A percentile compares a stretch with the other conserved stretches of the same genome.
phyloP scores from a whole-genome alignment of 1,284 basidiomycete genomes.

The Heliocybe sulcata region DNA sequence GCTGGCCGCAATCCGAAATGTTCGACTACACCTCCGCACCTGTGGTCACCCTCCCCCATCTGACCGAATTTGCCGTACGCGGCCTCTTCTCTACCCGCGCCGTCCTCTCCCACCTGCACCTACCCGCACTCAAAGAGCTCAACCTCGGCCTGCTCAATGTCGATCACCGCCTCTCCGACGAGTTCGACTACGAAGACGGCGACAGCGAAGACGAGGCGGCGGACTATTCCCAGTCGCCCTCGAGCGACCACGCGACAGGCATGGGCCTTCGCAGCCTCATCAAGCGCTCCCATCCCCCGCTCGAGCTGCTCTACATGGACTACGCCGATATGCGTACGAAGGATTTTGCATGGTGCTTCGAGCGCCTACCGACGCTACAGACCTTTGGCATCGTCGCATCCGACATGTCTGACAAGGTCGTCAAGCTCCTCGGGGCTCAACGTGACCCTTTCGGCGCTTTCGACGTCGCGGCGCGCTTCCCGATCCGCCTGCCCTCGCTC shows the following conservation, averaged over 20 bases:
- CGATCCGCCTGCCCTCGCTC: conserved; percentile 46
- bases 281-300: conserved; percentile 46
- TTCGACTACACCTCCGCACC: conserved; percentile 20
- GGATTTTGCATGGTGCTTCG: conserved; percentile 64
- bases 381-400: conserved; percentile 68
- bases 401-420: conserved; percentile 69
- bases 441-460: conserved; percentile 8
- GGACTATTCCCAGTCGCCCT: conserved; percentile 69
- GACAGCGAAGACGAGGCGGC: conserved; percentile 65
- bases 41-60: conserved; percentile 41
- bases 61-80: conserved; percentile 47
- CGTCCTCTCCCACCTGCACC: conserved; percentile 51
- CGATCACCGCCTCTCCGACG: conserved; percentile 35
- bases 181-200: conserved; percentile 39
- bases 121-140: conserved; percentile 50
- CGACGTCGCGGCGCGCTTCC: conserved; percentile 5
- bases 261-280: conserved; percentile 69
- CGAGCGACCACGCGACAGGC: conserved; percentile 67
- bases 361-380: conserved; percentile 39
- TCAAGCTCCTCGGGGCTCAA: conserved; percentile 45
- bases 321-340: conserved; percentile 75
- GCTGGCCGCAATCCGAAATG: conserved; percentile 38
- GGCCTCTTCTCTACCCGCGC: conserved; percentile 55
- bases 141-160: conserved; percentile 60
- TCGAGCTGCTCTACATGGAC: conserved; percentile 65